These are phyloP conservation scores for Fomitopsis serialis DNA, from an alignment of 768 basidiomycete species.

Conservation along the genomic window DNA sequence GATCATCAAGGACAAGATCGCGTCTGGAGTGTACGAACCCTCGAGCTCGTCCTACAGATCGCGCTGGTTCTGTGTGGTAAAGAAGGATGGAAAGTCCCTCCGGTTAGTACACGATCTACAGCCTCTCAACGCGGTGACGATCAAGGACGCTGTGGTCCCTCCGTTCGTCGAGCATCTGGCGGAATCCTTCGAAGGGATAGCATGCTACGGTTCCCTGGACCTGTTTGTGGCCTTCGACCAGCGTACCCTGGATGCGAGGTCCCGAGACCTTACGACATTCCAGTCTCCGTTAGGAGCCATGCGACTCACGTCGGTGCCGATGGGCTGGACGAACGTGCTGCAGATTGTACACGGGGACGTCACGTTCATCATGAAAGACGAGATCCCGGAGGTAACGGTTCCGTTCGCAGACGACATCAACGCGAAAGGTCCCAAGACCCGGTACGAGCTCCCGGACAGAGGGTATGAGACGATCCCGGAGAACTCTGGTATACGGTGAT, in stretches of 20 bases:
- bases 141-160: constrained; percentile 12
- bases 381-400: constrained; percentile 9
- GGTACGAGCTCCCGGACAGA: constrained; percentile 9
- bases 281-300: constrained; percentile 8
- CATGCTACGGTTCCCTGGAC: constrained; percentile 11
- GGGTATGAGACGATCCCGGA: constrained; percentile 15
- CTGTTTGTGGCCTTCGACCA: constrained; percentile 12
- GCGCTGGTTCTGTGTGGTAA: constrained; percentile 18
- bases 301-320: constrained; percentile 7
- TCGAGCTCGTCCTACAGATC: constrained; percentile 19
- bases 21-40: constrained; percentile 27
- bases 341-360: constrained; percentile 13
- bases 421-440: too few species aligned
- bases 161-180: constrained; percentile 17
- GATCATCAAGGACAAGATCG: constrained; percentile 31
- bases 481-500: constrained; percentile 25
- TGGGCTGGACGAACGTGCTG: constrained; percentile 18
- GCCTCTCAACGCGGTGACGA: constrained; percentile 19
- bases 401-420: too few species aligned
- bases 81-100: constrained; percentile 16
- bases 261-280: constrained; percentile 9
- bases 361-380: constrained; percentile 6
- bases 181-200: constrained; percentile 17
- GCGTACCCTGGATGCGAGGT: constrained; percentile 1
- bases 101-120: constrained; percentile 19